Percentiles rank a stretch among this genome's conserved stretches.
These are phyloP conservation scores for Bipolaris oryzae DNA, from an alignment of 2,329 filamentous ascomycete genomes.

Conservation along the genomic window DNA sequence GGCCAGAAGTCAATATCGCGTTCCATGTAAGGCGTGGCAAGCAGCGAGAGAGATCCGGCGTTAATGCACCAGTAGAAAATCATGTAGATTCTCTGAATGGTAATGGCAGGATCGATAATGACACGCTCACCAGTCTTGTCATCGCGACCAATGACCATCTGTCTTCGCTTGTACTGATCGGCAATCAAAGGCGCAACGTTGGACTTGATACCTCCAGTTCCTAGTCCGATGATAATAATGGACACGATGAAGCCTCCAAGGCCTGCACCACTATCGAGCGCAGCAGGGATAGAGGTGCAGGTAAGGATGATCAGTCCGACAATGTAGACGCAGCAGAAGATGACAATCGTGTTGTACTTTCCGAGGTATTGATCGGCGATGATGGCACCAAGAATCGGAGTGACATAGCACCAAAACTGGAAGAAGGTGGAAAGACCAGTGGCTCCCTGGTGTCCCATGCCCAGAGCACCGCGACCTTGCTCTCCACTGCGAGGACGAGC, in stretches of 20 bases:
- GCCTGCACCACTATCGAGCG: slow-evolving; percentile 65
- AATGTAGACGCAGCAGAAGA: slow-evolving; percentile 68
- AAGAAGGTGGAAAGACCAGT: slow-evolving; percentile 56
- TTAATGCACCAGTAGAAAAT: slow-evolving; percentile 77
- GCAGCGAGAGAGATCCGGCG: slow-evolving; percentile 69
- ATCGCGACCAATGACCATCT: slow-evolving; percentile 51
- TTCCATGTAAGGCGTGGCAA: slow-evolving; percentile 75
- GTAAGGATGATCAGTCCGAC: slow-evolving; percentile 71
- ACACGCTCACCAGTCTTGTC: slow-evolving; percentile 54
- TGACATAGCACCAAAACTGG: slow-evolving; percentile 49
- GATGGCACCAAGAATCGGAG: slow-evolving; percentile 48
- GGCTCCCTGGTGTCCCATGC: slow-evolving; percentile 53
- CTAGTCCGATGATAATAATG: slow-evolving; percentile 71
- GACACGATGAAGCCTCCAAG: slow-evolving; percentile 67
- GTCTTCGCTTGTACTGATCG: slow-evolving; percentile 54
- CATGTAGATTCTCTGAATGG: slow-evolving; percentile 59
- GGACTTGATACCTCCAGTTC: slow-evolving; percentile 81
- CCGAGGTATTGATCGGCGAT: slow-evolving; percentile 73
- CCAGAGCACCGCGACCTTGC: slow-evolving; percentile 50
- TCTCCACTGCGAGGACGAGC: slow-evolving; percentile 48
- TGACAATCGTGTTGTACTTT: slow-evolving; percentile 73
- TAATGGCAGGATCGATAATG: slow-evolving; percentile 56
- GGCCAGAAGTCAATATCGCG: slow-evolving; percentile 72
- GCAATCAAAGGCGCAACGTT: slow-evolving; percentile 67
- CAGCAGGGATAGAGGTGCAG: slow-evolving; percentile 66